Percentiles rank a stretch among this genome's conserved stretches.
phyloP scores from a whole-genome alignment of 139 green algal genomes.

The Pedinophyceae sp. region DNA sequence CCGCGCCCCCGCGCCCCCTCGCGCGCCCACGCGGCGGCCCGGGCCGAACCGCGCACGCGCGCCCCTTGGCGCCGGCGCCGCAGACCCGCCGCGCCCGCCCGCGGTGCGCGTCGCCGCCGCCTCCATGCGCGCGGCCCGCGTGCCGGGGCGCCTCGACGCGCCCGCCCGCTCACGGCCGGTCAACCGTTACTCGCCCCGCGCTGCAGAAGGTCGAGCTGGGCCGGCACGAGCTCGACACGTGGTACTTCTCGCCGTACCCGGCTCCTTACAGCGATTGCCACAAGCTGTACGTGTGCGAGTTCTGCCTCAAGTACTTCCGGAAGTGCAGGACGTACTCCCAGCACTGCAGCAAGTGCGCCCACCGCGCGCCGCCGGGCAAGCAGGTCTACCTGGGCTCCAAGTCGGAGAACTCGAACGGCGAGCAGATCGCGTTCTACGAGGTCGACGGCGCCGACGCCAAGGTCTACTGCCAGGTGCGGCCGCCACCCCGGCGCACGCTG shows the following conservation, averaged over 20 bases:
- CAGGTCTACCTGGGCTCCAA: conserved; percentile 14
- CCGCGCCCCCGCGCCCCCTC: not conserved
- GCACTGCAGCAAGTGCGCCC: conserved; percentile 37
- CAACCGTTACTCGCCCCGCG: too few relatives aligned
- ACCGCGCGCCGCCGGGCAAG: conserved; percentile 20
- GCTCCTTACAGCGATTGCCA: conserved; percentile 29
- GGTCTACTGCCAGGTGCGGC: conserved; percentile 29
- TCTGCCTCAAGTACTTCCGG: conserved; percentile 54
- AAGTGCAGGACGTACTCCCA: conserved; percentile 37
- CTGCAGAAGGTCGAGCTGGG: conserved; percentile 24
- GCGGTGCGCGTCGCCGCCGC: too few relatives aligned
- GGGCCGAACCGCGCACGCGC: not conserved
- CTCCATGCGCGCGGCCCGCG: too few relatives aligned
- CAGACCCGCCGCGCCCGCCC: too few relatives aligned
- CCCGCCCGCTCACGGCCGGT: too few relatives aligned
- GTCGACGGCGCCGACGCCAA: conserved; percentile 68
- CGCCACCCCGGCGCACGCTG: too few relatives aligned
- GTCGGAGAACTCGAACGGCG: not conserved
- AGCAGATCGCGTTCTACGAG: conserved; percentile 46
- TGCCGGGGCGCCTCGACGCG: too few relatives aligned
- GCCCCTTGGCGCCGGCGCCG: too few relatives aligned
- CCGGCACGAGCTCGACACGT: conserved; percentile 39
- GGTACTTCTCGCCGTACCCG: conserved; percentile 50
- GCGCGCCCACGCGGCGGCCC: not conserved
- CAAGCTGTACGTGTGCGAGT: conserved; percentile 87